These are phyloP conservation scores for Fusarium foetens DNA, from an alignment of 2,329 filamentous ascomycete species.

Conservation along the genomic window DNA sequence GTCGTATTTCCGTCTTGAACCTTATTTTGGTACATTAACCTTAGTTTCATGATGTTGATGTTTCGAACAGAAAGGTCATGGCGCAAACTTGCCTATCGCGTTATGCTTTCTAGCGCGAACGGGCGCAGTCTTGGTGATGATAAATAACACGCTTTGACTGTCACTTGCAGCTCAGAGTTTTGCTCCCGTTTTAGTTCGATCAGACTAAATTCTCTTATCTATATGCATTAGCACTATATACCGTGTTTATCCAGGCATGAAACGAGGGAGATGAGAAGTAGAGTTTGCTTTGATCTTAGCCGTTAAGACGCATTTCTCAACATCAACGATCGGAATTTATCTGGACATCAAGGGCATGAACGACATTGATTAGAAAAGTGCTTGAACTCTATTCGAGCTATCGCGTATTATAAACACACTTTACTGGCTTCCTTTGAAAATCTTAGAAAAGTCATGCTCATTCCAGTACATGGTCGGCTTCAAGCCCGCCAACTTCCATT, in stretches of 20 bases:
- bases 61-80: neutral
- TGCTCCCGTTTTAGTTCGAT: neutral
- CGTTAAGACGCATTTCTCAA: neutral
- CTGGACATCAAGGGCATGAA: neutral
- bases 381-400: neutral
- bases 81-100: neutral
- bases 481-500: constrained; percentile 11
- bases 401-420: fast-evolving
- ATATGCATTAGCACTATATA: fast-evolving
- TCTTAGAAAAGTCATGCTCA: neutral
- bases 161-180: neutral
- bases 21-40: neutral
- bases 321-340: neutral
- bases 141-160: neutral
- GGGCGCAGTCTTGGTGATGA: neutral
- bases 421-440: neutral
- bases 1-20: neutral
- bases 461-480: constrained; percentile 5
- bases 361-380: neutral
- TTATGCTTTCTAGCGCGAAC: neutral
- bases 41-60: neutral
- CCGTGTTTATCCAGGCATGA: neutral
- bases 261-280: neutral
- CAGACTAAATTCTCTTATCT: neutral
- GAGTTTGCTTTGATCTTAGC: neutral